Conservation (phyloP, 2,329 filamentous ascomycete species). For the Ophiostoma montium region DNA sequence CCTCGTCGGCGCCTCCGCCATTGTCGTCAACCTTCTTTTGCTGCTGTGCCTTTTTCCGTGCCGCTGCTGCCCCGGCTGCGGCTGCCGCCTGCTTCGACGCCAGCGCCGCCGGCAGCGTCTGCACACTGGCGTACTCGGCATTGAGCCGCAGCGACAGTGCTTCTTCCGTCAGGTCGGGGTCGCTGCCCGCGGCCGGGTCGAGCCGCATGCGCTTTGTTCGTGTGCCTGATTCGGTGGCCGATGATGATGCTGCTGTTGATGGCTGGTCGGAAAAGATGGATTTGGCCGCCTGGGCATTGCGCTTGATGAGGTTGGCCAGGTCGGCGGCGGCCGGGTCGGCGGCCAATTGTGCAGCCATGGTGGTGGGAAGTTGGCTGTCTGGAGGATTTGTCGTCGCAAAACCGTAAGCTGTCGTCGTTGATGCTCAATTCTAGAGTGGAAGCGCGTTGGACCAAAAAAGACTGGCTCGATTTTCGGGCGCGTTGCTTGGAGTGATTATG, state of each 20-base stretch:
- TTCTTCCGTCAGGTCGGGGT: constrained; percentile 26
- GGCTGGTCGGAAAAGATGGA: constrained; percentile 23
- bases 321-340: constrained; percentile 12
- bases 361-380: not conserved
- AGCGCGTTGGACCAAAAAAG: not conserved
- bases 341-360: constrained; percentile 20
- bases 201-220: constrained; percentile 23
- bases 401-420: no score
- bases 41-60: constrained; percentile 27
- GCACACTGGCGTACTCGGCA: constrained; percentile 64
- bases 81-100: constrained; percentile 63
- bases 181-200: constrained; percentile 22
- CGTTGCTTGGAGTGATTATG: no score
- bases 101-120: constrained; percentile 61
- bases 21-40: constrained; percentile 26
- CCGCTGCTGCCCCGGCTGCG: constrained; percentile 38
- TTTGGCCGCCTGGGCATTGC: constrained; percentile 28
- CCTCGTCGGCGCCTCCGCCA: constrained; percentile 19
- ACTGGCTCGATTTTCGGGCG: not conserved
- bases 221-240: not conserved
- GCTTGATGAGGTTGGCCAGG: constrained; percentile 25
- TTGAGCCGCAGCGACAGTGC: constrained; percentile 44
- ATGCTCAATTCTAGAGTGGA: not conserved
- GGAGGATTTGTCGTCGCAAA: no score
- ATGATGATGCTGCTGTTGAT: no score